Base-by-base conservation (phyloP, 2,329 filamentous ascomycete genomes). In the Claviceps maximensis region DNA sequence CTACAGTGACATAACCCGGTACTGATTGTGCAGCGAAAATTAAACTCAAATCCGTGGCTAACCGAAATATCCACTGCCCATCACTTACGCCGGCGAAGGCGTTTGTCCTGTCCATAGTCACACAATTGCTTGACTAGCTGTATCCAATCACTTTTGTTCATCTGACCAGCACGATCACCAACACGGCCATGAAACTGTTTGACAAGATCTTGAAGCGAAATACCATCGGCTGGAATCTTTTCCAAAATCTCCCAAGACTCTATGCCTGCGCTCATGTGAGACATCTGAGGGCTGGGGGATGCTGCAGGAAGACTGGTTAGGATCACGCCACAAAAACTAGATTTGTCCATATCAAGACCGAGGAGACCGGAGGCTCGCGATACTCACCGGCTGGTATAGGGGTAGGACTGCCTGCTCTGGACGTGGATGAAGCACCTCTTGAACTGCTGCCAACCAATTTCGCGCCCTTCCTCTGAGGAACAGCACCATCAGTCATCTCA, bases 361-460 rank as follows among this genome's bases (percentile, higher is more conserved):
- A 36, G 12, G 15, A 38, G 15, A n/a, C 36, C 15, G 31, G 17
- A 27, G 10, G 23, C 12, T n/a, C 10, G 36, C 13, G 21, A 52
- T 33, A 62, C 67, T 66, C 67, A 72, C 72, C 65, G 56, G 64
- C 57, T 58, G 67, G 61, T 46, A 67, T 58, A 53, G 78, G 67
- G 54, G 67, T 72, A 61, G 80, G 84, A 61, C 83, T 87, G 31
- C 76, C 76, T 50, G 79, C 77, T 55, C 83, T 74, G 9, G 82
- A 86, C 17, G 73, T 79, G 8, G 70, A 70, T 5, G 82, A 80
- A 6, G 80, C 80, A 19, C 71, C 74, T 51, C 67, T 71, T 29
- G 72, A 67, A 23, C 71, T 71, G 49, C 67, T 69, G 38, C 69
- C 71, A 21, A 74, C 69, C 50, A 81, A 66, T 64, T 78, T 80